Evolutionary conservation across 768 basidiomycete genomes (phyloP), one percentile per base, ranked within the genome.

Genomic region (Pholiota molesta): DNA sequence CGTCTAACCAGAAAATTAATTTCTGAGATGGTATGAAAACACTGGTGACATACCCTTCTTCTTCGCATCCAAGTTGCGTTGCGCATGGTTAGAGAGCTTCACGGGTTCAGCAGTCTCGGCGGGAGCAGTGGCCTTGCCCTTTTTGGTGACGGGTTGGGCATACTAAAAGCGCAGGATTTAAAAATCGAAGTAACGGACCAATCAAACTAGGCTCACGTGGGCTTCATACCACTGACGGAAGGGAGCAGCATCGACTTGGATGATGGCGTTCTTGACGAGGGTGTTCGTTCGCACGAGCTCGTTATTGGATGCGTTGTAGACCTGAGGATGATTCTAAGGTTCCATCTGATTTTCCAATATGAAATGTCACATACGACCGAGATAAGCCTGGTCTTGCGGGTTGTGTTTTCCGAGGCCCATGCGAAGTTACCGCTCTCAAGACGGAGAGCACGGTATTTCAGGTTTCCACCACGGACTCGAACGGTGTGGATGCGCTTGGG

Each of bases 211-310:
- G 88, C 95, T 70, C 78, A 96, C 95, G 81, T 99, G 96, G 42
- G 94, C 82, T 81, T 99, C 97, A 75, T 98, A 99, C 96, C 96
- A 99, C 82, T 98, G 96, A 68, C 96, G 89, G 93, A 99, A 99
- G 65, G 97, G 97, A 33, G 97, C 89, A 65, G 97, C 97, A 81
- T 99, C 97, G 73, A 99, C 78, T 77, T 99, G 96, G 78, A 99
- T 93, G 80, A 99, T 91, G 68, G 92, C 92, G 64, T 90, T 84
- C 85, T 97, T 98, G 75, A 99, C 97, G 61, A 99, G 89, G 59
- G 97, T 99, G 84, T 99, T 99, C 72, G 97, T 99, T 72, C 97
- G 94, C 74, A 99, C 97, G 73, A 99, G 89, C 81, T 99, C 97
- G 82, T 99, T 99, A 89, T 99, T 99, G 66, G 97, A 96, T 51